These are phyloP conservation scores for Adansonia digitata DNA, from an alignment of 345 rosid genomes.

Conservation along the genomic window DNA sequence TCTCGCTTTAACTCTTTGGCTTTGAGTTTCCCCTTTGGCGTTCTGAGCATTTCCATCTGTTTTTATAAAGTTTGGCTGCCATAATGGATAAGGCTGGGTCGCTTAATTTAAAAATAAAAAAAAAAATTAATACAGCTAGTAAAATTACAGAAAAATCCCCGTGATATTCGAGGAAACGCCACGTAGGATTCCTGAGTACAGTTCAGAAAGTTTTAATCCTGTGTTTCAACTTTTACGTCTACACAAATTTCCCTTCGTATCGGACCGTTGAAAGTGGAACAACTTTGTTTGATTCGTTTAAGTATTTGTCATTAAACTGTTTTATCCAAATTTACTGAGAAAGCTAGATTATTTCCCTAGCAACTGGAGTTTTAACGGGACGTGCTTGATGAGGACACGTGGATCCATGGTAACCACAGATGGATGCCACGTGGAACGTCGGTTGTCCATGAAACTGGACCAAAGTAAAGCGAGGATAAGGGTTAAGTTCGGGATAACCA, in stretches of 20 bases:
- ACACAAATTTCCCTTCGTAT: background rate
- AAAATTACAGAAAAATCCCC: slow-evolving; percentile 28
- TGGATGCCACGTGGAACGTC: background rate
- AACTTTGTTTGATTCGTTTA: background rate
- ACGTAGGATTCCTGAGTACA: slow-evolving; percentile 4
- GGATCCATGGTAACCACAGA: background rate
- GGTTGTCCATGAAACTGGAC: slow-evolving; percentile 2
- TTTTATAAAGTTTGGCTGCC: slow-evolving; percentile 47
- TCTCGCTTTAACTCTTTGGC: background rate
- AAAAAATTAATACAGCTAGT: background rate
- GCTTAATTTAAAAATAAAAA: slow-evolving; percentile 4
- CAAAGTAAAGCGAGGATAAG: background rate
- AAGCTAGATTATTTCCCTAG: background rate
- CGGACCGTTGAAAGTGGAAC: background rate
- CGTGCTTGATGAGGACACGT: background rate
- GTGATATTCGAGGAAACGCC: background rate
- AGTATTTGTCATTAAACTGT: background rate
- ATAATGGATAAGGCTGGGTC: slow-evolving; percentile 54
- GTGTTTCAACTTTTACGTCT: background rate
- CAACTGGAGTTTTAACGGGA: background rate
- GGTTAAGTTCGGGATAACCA: slow-evolving; percentile 26
- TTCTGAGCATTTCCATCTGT: slow-evolving; percentile 19
- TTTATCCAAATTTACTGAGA: slow-evolving; percentile 6
- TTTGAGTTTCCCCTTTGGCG: background rate
- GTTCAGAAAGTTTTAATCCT: background rate